Conservation (phyloP, 371 early-diverging fungal species). For the Saksenaea vasiformis region DNA sequence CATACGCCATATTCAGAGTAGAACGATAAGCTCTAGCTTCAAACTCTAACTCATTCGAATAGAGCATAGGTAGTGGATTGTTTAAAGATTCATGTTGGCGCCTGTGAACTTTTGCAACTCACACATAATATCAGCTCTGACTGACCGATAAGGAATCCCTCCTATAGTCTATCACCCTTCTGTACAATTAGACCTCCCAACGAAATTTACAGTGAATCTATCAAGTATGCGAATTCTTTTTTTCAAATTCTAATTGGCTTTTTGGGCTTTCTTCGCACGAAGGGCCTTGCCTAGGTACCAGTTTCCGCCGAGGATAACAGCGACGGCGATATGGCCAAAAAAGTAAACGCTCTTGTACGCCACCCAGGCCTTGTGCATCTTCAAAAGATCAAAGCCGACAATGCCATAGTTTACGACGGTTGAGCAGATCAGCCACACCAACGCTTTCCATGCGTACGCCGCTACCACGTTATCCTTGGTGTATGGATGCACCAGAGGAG, state of each 20-base stretch:
- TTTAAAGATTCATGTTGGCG: no score
- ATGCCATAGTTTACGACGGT: conserved; percentile 33
- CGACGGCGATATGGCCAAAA: conserved; percentile 37
- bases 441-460: conserved; percentile 25
- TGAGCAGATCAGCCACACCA: conserved; percentile 38
- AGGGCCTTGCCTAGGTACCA: conserved; percentile 22
- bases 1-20: no score
- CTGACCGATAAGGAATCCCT: no score
- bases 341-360: conserved; percentile 51
- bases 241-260: neutral
- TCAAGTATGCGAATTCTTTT: neutral
- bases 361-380: conserved; percentile 26
- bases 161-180: no score
- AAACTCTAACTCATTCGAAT: no score
- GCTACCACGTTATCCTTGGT: conserved; percentile 22
- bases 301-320: conserved; percentile 24
- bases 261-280: conserved; percentile 10
- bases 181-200: neutral
- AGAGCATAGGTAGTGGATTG: no score
- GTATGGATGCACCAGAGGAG: conserved; percentile 30
- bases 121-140: no score
- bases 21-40: no score
- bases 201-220: neutral
- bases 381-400: conserved; percentile 46
- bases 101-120: no score